These are phyloP conservation scores for Cercospora canescens DNA, from an alignment of 2,329 filamentous ascomycete genomes.

Conservation along the genomic window DNA sequence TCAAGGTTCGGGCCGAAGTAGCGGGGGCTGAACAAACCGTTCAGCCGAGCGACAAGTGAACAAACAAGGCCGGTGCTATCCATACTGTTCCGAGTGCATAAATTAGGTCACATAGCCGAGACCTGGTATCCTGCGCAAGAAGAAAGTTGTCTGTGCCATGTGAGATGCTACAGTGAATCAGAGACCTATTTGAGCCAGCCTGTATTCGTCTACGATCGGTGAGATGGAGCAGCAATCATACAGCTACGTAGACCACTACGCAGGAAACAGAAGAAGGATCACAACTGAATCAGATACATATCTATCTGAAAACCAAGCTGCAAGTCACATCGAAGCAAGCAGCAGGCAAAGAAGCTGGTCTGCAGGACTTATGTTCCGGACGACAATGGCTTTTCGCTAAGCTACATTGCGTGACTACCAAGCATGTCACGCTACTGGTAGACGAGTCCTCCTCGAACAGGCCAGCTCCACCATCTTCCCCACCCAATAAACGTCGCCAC, in stretches of 20 bases:
- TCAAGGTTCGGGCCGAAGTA: neutral
- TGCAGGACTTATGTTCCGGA: neutral
- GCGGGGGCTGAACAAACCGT: neutral
- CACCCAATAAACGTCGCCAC: neutral
- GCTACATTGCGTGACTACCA: neutral
- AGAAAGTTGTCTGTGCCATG: too few relatives aligned
- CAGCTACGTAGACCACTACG: too few relatives aligned
- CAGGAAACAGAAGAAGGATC: too few relatives aligned
- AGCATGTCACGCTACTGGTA: neutral
- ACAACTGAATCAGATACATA: too few relatives aligned
- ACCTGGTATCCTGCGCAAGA: too few relatives aligned
- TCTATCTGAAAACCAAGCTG: too few relatives aligned
- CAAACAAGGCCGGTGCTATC: neutral
- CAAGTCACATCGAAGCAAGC: neutral
- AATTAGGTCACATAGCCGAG: too few relatives aligned
- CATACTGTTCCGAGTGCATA: neutral
- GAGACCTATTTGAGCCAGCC: too few relatives aligned
- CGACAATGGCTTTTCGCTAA: neutral
- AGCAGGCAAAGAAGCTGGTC: too few relatives aligned
- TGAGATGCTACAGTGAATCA: too few relatives aligned
- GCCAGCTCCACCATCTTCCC: neutral
- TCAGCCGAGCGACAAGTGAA: neutral
- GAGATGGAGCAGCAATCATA: too few relatives aligned
- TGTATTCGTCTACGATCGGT: too few relatives aligned
- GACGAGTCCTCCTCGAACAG: neutral